Evolutionary conservation across 768 basidiomycete genomes (phyloP).

Genomic region (Chalciporus piperatus): DNA sequence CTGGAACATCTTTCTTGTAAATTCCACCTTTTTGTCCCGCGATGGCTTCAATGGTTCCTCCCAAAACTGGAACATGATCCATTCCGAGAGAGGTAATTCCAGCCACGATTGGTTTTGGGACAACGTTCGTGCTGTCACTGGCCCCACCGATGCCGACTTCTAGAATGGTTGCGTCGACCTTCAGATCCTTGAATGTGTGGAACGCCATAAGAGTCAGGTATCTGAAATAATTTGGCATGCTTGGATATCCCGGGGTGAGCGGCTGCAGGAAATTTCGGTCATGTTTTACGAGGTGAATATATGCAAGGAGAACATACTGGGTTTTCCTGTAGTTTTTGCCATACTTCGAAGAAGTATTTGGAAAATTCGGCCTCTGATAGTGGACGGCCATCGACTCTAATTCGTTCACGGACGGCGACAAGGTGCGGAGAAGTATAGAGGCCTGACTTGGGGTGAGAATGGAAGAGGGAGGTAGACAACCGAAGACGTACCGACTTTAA

Average conservation of each 20-base stretch:
- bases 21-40: slow-evolving; percentile 97
- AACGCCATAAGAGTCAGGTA: slow-evolving; percentile 91
- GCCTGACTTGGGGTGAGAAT: slow-evolving; percentile 43
- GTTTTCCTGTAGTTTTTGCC: slow-evolving; percentile 78
- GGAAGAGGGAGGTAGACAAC: neutral
- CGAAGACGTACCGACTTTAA: slow-evolving; percentile 69
- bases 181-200: slow-evolving; percentile 79
- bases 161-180: slow-evolving; percentile 86
- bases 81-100: slow-evolving; percentile 90
- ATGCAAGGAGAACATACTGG: slow-evolving; percentile 40
- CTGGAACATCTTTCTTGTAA: slow-evolving; percentile 90
- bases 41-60: slow-evolving; percentile 85
- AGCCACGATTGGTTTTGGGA: slow-evolving; percentile 85
- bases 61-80: slow-evolving; percentile 86
- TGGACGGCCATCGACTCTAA: slow-evolving; percentile 88
- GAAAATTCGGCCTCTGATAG: slow-evolving; percentile 87
- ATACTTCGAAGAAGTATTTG: slow-evolving; percentile 93
- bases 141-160: slow-evolving; percentile 96
- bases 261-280: slow-evolving; percentile 37
- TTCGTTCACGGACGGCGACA: slow-evolving; percentile 92
- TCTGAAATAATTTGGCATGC: slow-evolving; percentile 91
- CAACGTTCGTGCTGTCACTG: slow-evolving; percentile 94
- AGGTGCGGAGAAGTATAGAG: slow-evolving; percentile 97
- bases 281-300: neutral
- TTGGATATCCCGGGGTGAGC: slow-evolving; percentile 44